Base-by-base conservation (phyloP, 2,329 filamentous ascomycete species). In the Cladophialophora exuberans region DNA sequence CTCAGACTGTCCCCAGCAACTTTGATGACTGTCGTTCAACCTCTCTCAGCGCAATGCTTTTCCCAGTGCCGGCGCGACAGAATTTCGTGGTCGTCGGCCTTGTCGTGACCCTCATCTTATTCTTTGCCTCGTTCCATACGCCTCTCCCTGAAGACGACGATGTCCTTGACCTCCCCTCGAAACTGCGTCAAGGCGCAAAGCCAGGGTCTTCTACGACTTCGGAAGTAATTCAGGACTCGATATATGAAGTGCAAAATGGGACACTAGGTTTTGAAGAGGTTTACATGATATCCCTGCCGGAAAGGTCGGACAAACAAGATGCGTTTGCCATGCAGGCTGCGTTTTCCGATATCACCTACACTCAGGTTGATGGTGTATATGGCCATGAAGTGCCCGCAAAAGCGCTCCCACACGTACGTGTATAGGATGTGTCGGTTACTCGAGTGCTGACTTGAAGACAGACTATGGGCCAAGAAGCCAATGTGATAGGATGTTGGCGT, bases 291-390 rank as follows among this genome's bases (percentile, higher is more conserved):
- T 73, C 74, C 3, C 66, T 81, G 7, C 73, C 76, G 3, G 70
- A 74, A 35, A 70, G 79, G 28, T 74, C 72, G 3, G 78, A 81
- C 63, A 78, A 79, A 59, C 72, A 75, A 45, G 79, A 82, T 69
- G 74, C 72, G 2, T 66, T 82, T 15, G 66, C 72, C 1, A 64
- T 82, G 7, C 69, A 73, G 4, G 70, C 74, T 33, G 67, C 72
- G 0, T 52, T 78, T 28, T 73, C 72, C 0, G 73, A 71, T 0
- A 57, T 64, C 18, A 43, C 23, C n/a, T 59, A 58, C 30, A 62
- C 50, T 5, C 51, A 55, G 26, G 49, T 60, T 22, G 60, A 60
- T 30, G 62, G 62, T 28, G 59, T 64, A 2, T 49, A 60, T 30
- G 57, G 59, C 6, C 35, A 59, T 10, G 42, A 50, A 6, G 49